phyloP scores from a whole-genome alignment of 192 early-diverging fungal species.

The Paraglomus brasilianum region DNA sequence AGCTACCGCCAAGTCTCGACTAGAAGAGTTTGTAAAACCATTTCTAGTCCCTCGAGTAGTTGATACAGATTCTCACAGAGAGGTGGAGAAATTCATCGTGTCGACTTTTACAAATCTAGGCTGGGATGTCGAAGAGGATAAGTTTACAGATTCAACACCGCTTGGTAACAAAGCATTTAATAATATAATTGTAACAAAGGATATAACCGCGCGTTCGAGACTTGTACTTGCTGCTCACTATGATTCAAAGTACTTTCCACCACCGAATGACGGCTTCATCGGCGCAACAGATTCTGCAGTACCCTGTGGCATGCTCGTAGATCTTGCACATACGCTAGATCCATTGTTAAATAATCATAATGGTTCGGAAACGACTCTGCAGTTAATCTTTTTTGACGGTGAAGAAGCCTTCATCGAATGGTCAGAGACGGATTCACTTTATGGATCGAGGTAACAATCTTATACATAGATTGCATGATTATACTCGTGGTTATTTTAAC shows the following conservation, averaged over 20 bases:
- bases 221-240: constrained; percentile 91
- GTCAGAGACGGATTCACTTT: constrained; percentile 79
- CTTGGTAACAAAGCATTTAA: constrained; percentile 70
- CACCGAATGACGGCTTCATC: constrained; percentile 59
- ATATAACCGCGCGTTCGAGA: constrained; percentile 65
- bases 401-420: constrained; percentile 88
- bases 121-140: constrained; percentile 81
- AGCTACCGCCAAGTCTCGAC: too few relatives aligned
- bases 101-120: constrained; percentile 60
- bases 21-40: constrained; percentile 37
- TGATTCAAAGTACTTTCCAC: constrained; percentile 80
- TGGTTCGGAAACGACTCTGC: constrained; percentile 59
- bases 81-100: constrained; percentile 73
- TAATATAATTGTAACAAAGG: constrained; percentile 90
- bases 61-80: constrained; percentile 67
- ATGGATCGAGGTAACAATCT: constrained; percentile 67
- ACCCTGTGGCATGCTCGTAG: constrained; percentile 87
- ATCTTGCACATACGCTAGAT: constrained; percentile 74
- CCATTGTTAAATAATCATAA: constrained; percentile 49
- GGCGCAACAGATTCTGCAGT: constrained; percentile 91
- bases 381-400: constrained; percentile 97
- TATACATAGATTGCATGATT: neutral
- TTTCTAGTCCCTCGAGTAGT: constrained; percentile 79
- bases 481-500: neutral
- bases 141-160: constrained; percentile 77